A percentile compares a stretch with the other conserved stretches of the same genome.
Evolutionary conservation across 176 grass and related monocot genomes (phyloP).

Genomic region (Oryza australiensis): DNA sequence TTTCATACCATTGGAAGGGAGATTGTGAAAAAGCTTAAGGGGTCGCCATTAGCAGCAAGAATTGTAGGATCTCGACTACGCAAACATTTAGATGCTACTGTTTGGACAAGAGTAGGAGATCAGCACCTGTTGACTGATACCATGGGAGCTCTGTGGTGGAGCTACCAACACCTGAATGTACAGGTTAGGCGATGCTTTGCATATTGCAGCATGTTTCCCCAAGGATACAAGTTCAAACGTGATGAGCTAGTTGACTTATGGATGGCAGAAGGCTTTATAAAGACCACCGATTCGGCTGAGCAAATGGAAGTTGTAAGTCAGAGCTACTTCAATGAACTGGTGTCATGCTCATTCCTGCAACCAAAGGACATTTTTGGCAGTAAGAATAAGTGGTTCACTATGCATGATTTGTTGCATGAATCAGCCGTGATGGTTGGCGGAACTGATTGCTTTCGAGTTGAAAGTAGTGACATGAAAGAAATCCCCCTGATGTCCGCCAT

Average conservation of each 20-base stretch:
- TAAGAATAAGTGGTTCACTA: neutral
- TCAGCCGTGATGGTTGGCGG: conserved; percentile 3
- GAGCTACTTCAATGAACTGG: conserved; percentile 25
- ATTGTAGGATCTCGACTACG: neutral
- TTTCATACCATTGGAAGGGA: neutral
- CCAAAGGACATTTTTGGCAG: neutral
- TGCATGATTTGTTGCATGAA: conserved; percentile 44
- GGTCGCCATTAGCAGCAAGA: conserved; percentile 39
- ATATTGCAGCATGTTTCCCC: conserved; percentile 36
- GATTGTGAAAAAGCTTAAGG: conserved; percentile 4
- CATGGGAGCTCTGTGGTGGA: conserved; percentile 31
- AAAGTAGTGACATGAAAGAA: neutral
- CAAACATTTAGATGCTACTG: neutral
- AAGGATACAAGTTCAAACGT: neutral
- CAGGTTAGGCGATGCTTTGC: conserved; percentile 37
- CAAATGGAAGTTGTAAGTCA: conserved; percentile 13
- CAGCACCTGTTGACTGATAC: conserved; percentile 22
- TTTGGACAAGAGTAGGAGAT: conserved; percentile 16
- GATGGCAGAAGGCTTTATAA: conserved; percentile 41
- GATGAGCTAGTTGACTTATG: conserved; percentile 30
- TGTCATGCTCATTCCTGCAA: conserved; percentile 39
- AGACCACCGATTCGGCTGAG: neutral
- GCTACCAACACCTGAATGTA: conserved; percentile 29
- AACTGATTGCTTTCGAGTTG: conserved; percentile 6
- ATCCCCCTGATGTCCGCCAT: conserved; percentile 20